Conservation (phyloP, 257 asterid genomes). For the Anisodus acutangulus region DNA sequence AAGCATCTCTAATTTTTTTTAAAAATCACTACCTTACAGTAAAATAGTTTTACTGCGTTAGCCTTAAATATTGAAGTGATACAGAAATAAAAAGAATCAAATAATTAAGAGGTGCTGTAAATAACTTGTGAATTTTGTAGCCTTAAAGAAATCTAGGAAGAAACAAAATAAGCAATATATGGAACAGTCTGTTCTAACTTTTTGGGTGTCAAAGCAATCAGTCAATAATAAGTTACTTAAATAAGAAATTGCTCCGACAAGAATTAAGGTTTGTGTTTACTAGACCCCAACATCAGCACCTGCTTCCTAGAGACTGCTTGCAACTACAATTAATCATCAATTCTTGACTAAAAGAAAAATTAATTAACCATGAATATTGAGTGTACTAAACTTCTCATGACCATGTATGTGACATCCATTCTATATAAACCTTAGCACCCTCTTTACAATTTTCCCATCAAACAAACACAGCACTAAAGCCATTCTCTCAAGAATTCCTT, state of each 20-base stretch:
- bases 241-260: slow-evolving; percentile 37
- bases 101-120: too few relatives aligned
- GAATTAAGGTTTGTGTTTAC: slow-evolving; percentile 38
- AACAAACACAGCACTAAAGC: slow-evolving; percentile 9
- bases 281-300: slow-evolving; percentile 34
- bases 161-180: too few relatives aligned
- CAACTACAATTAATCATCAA: slow-evolving; percentile 22
- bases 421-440: slow-evolving; percentile 45
- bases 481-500: not conserved
- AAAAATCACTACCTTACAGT: not conserved
- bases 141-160: not conserved
- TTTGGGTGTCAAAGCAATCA: not conserved
- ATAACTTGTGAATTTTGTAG: not conserved
- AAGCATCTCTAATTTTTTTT: not conserved
- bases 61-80: too few relatives aligned
- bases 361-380: not conserved
- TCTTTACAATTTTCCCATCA: slow-evolving; percentile 32
- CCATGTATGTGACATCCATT: slow-evolving; percentile 30
- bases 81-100: too few relatives aligned
- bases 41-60: not conserved
- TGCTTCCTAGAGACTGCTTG: slow-evolving; percentile 37
- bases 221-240: not conserved
- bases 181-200: not conserved
- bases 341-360: not conserved
- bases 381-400: slow-evolving; percentile 25